These are phyloP conservation scores for Eurotiales sp. DNA, from an alignment of 2,329 filamentous ascomycete species.

Conservation along the genomic window DNA sequence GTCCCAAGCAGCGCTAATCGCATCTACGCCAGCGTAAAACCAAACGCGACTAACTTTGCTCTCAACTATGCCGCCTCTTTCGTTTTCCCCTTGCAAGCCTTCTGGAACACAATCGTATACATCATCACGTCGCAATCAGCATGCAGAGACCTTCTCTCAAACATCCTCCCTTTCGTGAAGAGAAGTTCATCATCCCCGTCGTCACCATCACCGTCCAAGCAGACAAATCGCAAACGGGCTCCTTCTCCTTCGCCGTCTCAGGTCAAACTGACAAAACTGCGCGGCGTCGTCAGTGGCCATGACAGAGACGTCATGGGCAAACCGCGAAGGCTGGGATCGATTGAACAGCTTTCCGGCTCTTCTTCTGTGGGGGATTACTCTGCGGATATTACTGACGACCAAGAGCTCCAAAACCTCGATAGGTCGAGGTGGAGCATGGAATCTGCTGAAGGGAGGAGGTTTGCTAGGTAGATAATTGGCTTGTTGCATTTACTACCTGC, in stretches of 20 bases:
- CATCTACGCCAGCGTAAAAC: conserved; percentile 62
- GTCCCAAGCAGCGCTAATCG: conserved; percentile 70
- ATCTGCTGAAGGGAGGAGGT: not conserved
- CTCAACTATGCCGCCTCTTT: conserved; percentile 66
- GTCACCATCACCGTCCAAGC: not conserved
- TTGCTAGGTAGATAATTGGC: not conserved
- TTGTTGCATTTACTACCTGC: not conserved
- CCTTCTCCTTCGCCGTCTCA: conserved; percentile 11
- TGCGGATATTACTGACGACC: not conserved
- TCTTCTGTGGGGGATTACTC: not conserved
- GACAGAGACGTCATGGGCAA: conserved; percentile 9
- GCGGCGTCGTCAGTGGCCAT: not conserved
- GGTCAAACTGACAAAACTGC: not conserved
- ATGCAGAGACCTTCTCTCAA: conserved; percentile 3
- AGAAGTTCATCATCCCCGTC: not conserved
- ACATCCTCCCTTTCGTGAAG: not conserved
- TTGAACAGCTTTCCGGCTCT: conserved; percentile 1
- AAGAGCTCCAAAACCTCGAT: conserved; percentile 6
- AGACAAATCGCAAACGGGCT: not conserved
- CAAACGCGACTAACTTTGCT: conserved; percentile 47
- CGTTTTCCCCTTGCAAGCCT: conserved; percentile 72
- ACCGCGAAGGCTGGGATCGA: conserved; percentile 8
- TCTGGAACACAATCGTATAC: conserved; percentile 77
- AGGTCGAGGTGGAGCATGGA: conserved; percentile 12
- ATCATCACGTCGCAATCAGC: conserved; percentile 53